Evolutionary conservation across 2,329 filamentous ascomycete species (phyloP).

Genomic region (Scleromitrula shiraiana): DNA sequence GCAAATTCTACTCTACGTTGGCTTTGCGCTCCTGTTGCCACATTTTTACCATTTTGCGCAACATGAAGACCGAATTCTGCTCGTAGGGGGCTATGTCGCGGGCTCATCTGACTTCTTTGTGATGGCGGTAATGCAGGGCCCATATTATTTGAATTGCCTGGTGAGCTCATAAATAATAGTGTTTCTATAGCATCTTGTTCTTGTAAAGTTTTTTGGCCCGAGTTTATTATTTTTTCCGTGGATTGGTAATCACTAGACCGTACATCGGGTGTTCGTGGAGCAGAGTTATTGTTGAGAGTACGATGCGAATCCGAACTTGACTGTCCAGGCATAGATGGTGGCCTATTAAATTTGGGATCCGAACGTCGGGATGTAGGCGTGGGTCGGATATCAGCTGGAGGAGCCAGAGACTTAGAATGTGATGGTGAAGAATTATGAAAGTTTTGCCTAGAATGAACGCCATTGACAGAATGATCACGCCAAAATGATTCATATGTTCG

Average conservation of each 20-base stretch:
- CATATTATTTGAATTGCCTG: conserved; percentile 59
- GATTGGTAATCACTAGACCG: not conserved
- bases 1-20: conserved; percentile 19
- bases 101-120: conserved; percentile 25
- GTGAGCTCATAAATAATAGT: conserved; percentile 73
- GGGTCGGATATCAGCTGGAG: conserved; percentile 33
- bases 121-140: conserved; percentile 44
- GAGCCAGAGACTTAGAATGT: conserved; percentile 36
- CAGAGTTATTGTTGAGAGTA: conserved; percentile 12
- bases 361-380: conserved; percentile 24
- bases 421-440: conserved; percentile 33
- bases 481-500: conserved; percentile 39
- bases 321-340: conserved; percentile 21
- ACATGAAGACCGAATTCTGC: conserved; percentile 23
- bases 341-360: conserved; percentile 25
- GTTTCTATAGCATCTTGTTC: conserved; percentile 79
- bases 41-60: conserved; percentile 20
- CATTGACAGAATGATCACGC: conserved; percentile 34
- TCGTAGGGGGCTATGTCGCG: conserved; percentile 28
- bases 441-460: conserved; percentile 4
- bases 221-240: conserved; percentile 41
- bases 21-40: conserved; percentile 13
- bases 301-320: conserved; percentile 1
- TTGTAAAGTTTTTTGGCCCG: conserved; percentile 55
- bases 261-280: conserved; percentile 22